Evolutionary conservation across 2,329 filamentous ascomycete species (phyloP).

Genomic region (Trichoderma polysporum): DNA sequence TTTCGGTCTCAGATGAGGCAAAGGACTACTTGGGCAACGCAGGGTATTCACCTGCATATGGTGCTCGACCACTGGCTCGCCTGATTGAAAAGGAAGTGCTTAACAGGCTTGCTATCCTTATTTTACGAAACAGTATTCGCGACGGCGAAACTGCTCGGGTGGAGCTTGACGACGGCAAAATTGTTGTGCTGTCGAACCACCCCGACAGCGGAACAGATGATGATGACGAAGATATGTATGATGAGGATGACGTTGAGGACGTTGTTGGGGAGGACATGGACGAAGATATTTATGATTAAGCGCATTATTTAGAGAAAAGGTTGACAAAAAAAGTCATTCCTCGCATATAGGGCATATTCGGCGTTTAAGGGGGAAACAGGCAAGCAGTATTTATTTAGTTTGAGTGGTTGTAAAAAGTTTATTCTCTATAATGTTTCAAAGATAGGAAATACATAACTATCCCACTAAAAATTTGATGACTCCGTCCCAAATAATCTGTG

Average conservation of each 20-base stretch:
- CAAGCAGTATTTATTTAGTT: background rate
- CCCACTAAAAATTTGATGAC: background rate
- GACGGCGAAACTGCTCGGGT: constrained; percentile 85
- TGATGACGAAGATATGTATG: constrained; percentile 71
- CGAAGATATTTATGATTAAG: constrained; percentile 52
- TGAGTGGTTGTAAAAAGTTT: background rate
- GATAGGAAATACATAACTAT: background rate
- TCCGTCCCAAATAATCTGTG: background rate
- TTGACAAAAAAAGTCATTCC: background rate
- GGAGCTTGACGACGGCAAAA: constrained; percentile 74
- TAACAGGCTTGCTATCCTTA: constrained; percentile 87
- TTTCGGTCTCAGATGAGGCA: constrained; percentile 79
- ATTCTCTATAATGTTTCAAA: background rate
- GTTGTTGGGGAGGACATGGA: constrained; percentile 60
- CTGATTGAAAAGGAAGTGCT: constrained; percentile 97
- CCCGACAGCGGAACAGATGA: constrained; percentile 58
- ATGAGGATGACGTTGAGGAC: constrained; percentile 72
- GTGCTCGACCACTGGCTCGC: constrained; percentile 81
- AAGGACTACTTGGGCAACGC: constrained; percentile 90
- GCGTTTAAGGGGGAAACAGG: constrained; percentile 1
- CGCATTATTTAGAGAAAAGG: background rate
- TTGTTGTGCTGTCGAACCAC: constrained; percentile 83
- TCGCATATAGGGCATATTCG: background rate
- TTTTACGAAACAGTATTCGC: constrained; percentile 77
- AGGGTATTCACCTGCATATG: constrained; percentile 94